Evolutionary conservation across 2,329 filamentous ascomycete species (phyloP).

Genomic region (Teratosphaeria zuluensis): DNA sequence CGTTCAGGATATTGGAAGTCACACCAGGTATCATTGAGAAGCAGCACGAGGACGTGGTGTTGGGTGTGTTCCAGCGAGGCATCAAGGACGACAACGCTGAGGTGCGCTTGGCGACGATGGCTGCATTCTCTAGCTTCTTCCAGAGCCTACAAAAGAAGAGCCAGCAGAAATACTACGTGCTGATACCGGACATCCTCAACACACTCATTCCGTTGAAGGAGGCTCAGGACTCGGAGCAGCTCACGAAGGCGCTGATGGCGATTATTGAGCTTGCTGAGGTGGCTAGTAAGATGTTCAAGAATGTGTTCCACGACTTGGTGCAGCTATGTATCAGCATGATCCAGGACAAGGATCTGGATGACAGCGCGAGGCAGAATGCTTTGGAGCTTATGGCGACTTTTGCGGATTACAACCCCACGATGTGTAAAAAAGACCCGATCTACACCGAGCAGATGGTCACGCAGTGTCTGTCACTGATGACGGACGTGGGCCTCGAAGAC

Average conservation of each 20-base stretch:
- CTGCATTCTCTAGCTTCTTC: slow-evolving; percentile 95
- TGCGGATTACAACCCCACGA: slow-evolving; percentile 82
- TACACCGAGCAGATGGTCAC: slow-evolving; percentile 97
- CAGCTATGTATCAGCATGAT: slow-evolving; percentile 89
- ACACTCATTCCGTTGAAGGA: slow-evolving; percentile 92
- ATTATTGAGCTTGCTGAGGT: slow-evolving; percentile 90
- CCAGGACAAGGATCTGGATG: slow-evolving; percentile 87
- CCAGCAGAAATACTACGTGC: slow-evolving; percentile 75
- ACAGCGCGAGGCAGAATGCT: slow-evolving; percentile 85
- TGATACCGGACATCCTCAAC: slow-evolving; percentile 87
- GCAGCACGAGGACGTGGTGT: slow-evolving; percentile 85
- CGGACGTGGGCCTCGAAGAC: slow-evolving; percentile 86
- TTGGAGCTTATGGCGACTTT: slow-evolving; percentile 97
- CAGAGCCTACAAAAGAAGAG: slow-evolving; percentile 78
- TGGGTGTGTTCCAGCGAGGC: slow-evolving; percentile 78
- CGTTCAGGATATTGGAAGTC: slow-evolving; percentile 89
- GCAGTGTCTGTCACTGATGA: slow-evolving; percentile 96
- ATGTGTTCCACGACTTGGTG: slow-evolving; percentile 84
- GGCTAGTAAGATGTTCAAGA: slow-evolving; percentile 96
- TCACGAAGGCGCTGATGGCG: slow-evolving; percentile 80
- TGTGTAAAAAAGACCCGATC: slow-evolving; percentile 88
- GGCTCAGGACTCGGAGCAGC: slow-evolving; percentile 76
- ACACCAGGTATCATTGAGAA: slow-evolving; percentile 94
- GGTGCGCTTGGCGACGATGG: slow-evolving; percentile 89
- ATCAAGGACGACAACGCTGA: slow-evolving; percentile 81